Evolutionary conservation across 768 basidiomycete genomes (phyloP).

Genomic region (Boletus pseudopeckii): DNA sequence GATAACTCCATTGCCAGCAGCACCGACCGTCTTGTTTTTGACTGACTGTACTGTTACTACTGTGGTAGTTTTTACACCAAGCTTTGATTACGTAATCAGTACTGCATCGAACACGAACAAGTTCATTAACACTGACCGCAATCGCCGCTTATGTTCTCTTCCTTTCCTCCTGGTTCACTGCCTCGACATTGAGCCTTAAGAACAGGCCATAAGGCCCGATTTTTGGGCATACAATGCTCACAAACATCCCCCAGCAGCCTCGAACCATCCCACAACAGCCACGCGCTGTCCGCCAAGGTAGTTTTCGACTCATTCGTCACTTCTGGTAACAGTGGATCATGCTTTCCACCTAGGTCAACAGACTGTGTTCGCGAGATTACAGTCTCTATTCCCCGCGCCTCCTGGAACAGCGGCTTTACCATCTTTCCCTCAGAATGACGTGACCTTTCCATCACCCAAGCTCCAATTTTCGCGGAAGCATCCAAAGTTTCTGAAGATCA

Average conservation of each 20-base stretch:
- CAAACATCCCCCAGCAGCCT: constrained; percentile 19
- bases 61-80: constrained; percentile 7
- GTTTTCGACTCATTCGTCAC: background rate
- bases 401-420: constrained; percentile 23
- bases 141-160: constrained; percentile 23
- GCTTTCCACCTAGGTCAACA: constrained; percentile 30
- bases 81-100: constrained; percentile 21
- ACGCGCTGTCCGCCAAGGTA: constrained; percentile 21
- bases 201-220: constrained; percentile 24
- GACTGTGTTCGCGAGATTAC: constrained; percentile 48
- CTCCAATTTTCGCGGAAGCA: constrained; percentile 24
- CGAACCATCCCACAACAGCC: constrained; percentile 13
- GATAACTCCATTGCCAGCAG: background rate
- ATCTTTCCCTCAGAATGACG: constrained; percentile 19
- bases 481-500: constrained; percentile 56
- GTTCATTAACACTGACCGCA: constrained; percentile 16
- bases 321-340: constrained; percentile 4
- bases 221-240: constrained; percentile 21
- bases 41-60: background rate
- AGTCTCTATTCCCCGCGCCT: constrained; percentile 46
- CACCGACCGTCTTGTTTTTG: background rate
- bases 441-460: constrained; percentile 20
- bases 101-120: constrained; percentile 21
- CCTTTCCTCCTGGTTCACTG: constrained; percentile 19
- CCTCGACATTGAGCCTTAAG: constrained; percentile 28